Conservation (phyloP, 2,329 filamentous ascomycete species). For the Alternaria triticina region DNA sequence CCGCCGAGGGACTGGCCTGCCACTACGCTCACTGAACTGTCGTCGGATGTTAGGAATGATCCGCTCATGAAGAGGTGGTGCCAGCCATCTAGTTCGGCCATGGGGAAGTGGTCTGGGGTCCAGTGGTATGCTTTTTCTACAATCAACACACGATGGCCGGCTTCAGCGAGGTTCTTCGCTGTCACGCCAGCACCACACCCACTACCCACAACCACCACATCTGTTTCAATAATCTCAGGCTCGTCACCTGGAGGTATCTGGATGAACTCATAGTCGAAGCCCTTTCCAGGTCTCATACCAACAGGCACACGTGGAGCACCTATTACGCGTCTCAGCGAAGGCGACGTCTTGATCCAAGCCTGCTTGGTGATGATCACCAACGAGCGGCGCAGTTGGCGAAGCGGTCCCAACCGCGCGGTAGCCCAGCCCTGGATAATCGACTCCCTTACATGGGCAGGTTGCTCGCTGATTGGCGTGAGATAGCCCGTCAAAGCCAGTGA, state of each 20-base stretch:
- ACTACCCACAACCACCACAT: slow-evolving; percentile 85
- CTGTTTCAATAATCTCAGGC: slow-evolving; percentile 71
- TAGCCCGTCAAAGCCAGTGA: slow-evolving; percentile 72
- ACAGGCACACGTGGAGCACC: slow-evolving; percentile 65
- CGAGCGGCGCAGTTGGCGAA: slow-evolving; percentile 64
- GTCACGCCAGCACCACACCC: slow-evolving; percentile 84
- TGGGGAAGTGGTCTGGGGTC: slow-evolving; percentile 73
- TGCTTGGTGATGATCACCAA: slow-evolving; percentile 63
- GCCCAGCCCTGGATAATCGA: slow-evolving; percentile 68
- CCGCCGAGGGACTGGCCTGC: slow-evolving; percentile 81
- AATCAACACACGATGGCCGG: slow-evolving; percentile 76
- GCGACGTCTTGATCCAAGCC: slow-evolving; percentile 62
- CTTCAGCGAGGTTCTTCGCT: slow-evolving; percentile 81
- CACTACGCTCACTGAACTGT: slow-evolving; percentile 62
- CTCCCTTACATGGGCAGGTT: slow-evolving; percentile 66
- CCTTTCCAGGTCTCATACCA: slow-evolving; percentile 59
- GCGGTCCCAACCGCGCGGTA: slow-evolving; percentile 60
- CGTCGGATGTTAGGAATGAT: slow-evolving; percentile 62
- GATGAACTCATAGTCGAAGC: slow-evolving; percentile 66
- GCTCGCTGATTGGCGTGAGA: slow-evolving; percentile 65
- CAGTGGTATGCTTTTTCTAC: slow-evolving; percentile 85
- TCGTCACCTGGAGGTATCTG: slow-evolving; percentile 63
- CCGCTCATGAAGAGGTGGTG: slow-evolving; percentile 73
- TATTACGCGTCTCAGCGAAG: slow-evolving; percentile 61
- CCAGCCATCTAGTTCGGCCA: slow-evolving; percentile 67